Evolutionary conservation across 108 stramenopile genomes (phyloP), one percentile per base, ranked within the genome.

Genomic region (Skeletonema marinoi): DNA sequence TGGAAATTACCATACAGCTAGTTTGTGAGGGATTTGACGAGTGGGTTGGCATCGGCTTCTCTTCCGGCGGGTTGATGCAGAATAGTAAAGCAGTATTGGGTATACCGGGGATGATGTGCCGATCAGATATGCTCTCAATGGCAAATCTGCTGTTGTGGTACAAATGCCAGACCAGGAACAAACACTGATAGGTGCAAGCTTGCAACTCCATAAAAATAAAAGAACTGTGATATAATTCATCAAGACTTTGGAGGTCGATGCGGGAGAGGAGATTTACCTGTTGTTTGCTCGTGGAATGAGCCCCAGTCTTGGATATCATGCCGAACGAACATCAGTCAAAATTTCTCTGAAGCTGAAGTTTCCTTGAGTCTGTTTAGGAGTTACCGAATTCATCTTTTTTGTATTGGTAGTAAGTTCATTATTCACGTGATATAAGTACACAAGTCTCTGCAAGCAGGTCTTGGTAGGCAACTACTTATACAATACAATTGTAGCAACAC

Each of bases 11-110:
- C 19, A 17, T 56, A 25, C 25, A 21, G 25, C 25, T 29, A 56
- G n/a, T n/a, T 56, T 56, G 54, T 6, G 25, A 56, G 9, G 54
- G 54, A 56, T 7, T 25, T 10, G 63, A 64, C 3, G 32, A 39
- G 38, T 64, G 63, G 63, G 11, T 64, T 29, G 63, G 63, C 33
- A 19, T 64, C n/a, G 63, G 36, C 12, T 38, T 64, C 35, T 64
- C 63, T 39, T 10, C 32, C 2, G 38, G 19, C 17, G 63, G 63
- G 63, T 7, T 19, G 2, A 64, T 64, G 63, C 41, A 35, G 17
- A 39, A 39, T 21, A 35, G 31, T 19, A 19, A 19, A 17, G 63
- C 41, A 16, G 63, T 64, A n/a, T n/a, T 64, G 4, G 58, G 31
- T 19, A 19, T 64, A 17, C 63, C 63, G 21, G 63, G 63, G 8